A percentile compares a stretch with the other conserved stretches of the same genome.
Conservation (phyloP, 148 eudicot species). For the Drosera capensis region DNA sequence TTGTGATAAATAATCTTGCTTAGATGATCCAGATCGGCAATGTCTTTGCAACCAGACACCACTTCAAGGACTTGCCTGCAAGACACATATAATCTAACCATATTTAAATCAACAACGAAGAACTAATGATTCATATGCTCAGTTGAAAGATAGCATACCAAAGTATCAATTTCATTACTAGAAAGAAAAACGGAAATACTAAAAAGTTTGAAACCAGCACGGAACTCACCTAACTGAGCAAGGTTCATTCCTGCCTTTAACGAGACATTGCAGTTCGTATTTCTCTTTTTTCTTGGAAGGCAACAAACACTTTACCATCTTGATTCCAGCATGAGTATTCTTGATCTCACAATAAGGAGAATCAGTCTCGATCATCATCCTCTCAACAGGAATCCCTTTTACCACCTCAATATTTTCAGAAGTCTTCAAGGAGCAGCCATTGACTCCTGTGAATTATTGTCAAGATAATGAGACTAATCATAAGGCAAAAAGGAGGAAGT, state of each 20-base stretch:
- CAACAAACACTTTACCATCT: constrained; percentile 65
- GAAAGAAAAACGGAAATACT: not conserved
- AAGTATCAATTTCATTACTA: not conserved
- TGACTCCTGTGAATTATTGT: constrained; percentile 45
- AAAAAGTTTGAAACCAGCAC: not conserved
- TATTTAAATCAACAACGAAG: no score
- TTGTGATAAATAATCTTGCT: constrained; percentile 72
- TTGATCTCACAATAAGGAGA: constrained; percentile 96
- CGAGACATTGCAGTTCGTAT: constrained; percentile 65
- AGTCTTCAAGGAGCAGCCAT: constrained; percentile 89
- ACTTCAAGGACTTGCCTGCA: constrained; percentile 98
- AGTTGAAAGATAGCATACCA: not conserved
- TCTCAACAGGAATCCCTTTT: constrained; percentile 68
- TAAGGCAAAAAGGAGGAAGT: no score
- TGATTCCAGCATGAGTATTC: constrained; percentile 92
- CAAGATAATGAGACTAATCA: not conserved
- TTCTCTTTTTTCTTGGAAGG: constrained; percentile 95
- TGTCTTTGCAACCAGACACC: constrained; percentile 80
- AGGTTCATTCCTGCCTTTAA: constrained; percentile 95
- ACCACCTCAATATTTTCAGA: constrained; percentile 83
- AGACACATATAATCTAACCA: no score
- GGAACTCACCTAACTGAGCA: constrained; percentile 73
- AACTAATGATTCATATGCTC: not conserved
- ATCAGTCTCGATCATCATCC: constrained; percentile 98
- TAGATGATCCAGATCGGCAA: constrained; percentile 50